Evolutionary conservation across 2,329 filamentous ascomycete genomes (phyloP), one percentile per base, ranked within the genome.

Genomic region (Alternaria sp.): DNA sequence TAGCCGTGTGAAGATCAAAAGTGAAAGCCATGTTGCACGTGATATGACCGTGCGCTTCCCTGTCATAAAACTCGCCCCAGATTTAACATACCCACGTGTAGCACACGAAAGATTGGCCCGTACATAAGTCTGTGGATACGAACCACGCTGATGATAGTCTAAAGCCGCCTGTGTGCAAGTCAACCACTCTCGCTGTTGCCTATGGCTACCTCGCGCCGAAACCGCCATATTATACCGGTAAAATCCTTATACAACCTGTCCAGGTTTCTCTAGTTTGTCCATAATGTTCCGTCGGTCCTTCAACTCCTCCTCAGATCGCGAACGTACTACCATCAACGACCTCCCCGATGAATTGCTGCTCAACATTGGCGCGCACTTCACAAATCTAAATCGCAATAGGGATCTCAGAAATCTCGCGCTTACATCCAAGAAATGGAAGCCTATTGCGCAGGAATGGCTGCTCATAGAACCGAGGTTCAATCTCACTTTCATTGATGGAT

Each of bases 301-400:
- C 2, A 16, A 25, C 46, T 36, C 9, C 1, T 11, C 14, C 22
- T 25, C 34, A 20, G 11, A 5, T 6, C 22, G 34, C 22, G 20
- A 16, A 36, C 18, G 50, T 25, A 59, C 48, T 11, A 53, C 53
- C n/a, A 52, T 71, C 2, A 2, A 50, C 5, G 28, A 46, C 36
- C 60, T 72, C 8, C 67, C 69, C 4, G 32, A 63, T 20, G 69
- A 72, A 41, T 55, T 70, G 0, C 57, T 65, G 4, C 57, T 70
- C 41, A 18, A 59, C 14, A 64, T 70, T 30, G 55, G 41, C 45
- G 52, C 40, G 1, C 59, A 66, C 3, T 43, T 65, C 27, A 53
- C 50, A 2, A 43, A 54, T 11, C 18, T 55, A 3, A 40, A 57
- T 30, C 64, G 62, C 18, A 69, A 70, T 36, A 27, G 18, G 9